Percentiles rank a stretch among this genome's conserved stretches.
Evolutionary conservation across 805 yeast genomes (phyloP).

Genomic region (Zygotorulaspora danielsina): DNA sequence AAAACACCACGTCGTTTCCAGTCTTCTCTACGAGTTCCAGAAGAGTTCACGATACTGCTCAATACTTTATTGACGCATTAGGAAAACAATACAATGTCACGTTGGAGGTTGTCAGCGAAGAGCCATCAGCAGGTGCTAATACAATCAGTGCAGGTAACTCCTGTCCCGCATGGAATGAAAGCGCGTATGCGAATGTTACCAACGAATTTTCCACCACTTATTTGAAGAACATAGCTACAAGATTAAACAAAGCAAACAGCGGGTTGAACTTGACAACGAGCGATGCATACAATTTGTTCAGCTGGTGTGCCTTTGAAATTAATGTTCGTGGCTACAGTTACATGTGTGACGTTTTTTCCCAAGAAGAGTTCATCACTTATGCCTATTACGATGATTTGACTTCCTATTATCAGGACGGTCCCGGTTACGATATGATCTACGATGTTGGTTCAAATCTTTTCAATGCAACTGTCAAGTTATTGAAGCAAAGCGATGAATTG

Average conservation of each 20-base stretch:
- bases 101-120: slow-evolving; percentile 42
- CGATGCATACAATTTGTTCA: slow-evolving; percentile 53
- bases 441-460: slow-evolving; percentile 60
- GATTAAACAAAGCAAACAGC: slow-evolving; percentile 53
- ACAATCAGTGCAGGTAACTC: slow-evolving; percentile 45
- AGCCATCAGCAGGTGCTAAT: slow-evolving; percentile 43
- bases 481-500: slow-evolving; percentile 47
- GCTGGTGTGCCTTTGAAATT: slow-evolving; percentile 70
- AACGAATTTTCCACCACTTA: slow-evolving; percentile 34
- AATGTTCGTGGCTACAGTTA: slow-evolving; percentile 64
- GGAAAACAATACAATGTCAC: slow-evolving; percentile 28
- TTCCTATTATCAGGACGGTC: slow-evolving; percentile 59
- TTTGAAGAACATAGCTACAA: slow-evolving; percentile 49
- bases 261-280: slow-evolving; percentile 47
- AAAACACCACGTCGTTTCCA: slow-evolving; percentile 37
- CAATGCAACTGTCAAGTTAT: slow-evolving; percentile 46
- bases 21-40: slow-evolving; percentile 47
- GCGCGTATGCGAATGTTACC: slow-evolving; percentile 15
- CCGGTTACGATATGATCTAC: slow-evolving; percentile 55
- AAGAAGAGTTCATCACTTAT: slow-evolving; percentile 58
- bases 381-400: slow-evolving; percentile 57
- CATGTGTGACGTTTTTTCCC: slow-evolving; percentile 64
- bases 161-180: slow-evolving; percentile 38
- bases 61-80: slow-evolving; percentile 46
- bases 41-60: slow-evolving; percentile 46